A percentile compares a stretch with the other conserved stretches of the same genome.
Conservation (phyloP, 805 yeast genomes). For the Soucietia sequanensis region DNA sequence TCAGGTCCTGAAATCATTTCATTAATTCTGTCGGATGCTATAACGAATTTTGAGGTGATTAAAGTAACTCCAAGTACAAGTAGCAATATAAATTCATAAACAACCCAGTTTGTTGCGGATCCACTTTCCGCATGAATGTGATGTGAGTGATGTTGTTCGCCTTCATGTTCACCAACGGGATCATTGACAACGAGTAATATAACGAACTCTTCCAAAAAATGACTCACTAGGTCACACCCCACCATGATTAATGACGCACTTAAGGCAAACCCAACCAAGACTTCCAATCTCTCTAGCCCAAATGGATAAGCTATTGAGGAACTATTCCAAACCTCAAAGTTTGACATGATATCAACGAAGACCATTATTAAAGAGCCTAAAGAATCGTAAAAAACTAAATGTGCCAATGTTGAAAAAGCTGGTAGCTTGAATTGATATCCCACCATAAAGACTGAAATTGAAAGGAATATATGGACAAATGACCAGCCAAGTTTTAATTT, state of each 20-base stretch:
- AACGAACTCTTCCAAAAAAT: constrained; percentile 75
- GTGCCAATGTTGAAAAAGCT: constrained; percentile 76
- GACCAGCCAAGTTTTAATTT: constrained; percentile 60
- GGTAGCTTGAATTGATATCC: constrained; percentile 60
- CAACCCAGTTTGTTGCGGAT: constrained; percentile 25
- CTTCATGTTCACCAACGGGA: constrained; percentile 11
- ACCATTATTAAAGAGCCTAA: constrained; percentile 70
- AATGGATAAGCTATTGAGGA: constrained; percentile 85
- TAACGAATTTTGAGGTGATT: constrained; percentile 33
- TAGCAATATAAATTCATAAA: constrained; percentile 26
- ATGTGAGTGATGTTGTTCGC: constrained; percentile 32
- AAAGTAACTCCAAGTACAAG: constrained; percentile 25
- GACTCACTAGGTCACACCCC: constrained; percentile 86
- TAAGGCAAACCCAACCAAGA: constrained; percentile 81
- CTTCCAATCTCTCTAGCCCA: constrained; percentile 90
- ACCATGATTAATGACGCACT: constrained; percentile 85
- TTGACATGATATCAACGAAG: constrained; percentile 76
- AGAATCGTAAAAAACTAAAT: constrained; percentile 83
- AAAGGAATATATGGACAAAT: constrained; percentile 50
- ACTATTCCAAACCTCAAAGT: constrained; percentile 87
- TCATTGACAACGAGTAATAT: constrained; percentile 38
- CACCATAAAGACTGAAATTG: constrained; percentile 54
- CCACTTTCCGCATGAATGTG: constrained; percentile 35
- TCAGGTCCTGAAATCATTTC: constrained; percentile 29
- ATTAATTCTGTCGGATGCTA: constrained; percentile 31